A percentile compares a stretch with the other conserved stretches of the same genome.
These are phyloP conservation scores for Backusella circina DNA, from an alignment of 192 early-diverging fungal genomes.

Conservation along the genomic window DNA sequence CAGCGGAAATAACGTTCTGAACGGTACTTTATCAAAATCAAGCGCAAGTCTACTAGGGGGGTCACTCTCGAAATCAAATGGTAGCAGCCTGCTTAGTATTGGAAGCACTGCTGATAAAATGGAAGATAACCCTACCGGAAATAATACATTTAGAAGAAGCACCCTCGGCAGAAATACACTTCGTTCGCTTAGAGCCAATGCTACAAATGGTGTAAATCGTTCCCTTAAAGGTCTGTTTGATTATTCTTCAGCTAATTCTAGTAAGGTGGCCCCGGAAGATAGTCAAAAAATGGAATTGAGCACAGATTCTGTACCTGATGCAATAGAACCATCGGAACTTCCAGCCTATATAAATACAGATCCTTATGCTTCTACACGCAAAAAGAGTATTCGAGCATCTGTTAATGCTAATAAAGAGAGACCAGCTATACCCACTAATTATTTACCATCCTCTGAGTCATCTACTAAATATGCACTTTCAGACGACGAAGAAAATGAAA, in stretches of 20 bases:
- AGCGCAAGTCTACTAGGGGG: neutral
- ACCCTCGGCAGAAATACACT: conserved; percentile 8
- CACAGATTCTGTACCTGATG: neutral
- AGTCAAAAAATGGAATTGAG: conserved; percentile 17
- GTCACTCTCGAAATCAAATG: neutral
- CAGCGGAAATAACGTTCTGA: neutral
- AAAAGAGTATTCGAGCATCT: neutral
- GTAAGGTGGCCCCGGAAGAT: neutral
- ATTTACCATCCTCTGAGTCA: neutral
- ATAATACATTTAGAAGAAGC: neutral
- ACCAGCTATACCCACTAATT: neutral
- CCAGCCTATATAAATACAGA: conserved; percentile 4
- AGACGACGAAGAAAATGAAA: neutral
- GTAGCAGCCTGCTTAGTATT: neutral
- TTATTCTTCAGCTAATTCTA: neutral
- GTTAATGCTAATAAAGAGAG: neutral
- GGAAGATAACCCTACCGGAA: neutral
- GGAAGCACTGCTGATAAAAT: neutral
- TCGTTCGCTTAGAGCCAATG: neutral
- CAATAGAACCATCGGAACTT: neutral
- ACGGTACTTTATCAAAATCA: neutral
- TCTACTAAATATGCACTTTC: neutral
- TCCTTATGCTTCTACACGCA: neutral
- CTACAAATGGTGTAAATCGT: conserved; percentile 4
- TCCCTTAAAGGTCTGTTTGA: neutral